Percentiles rank a stretch among this genome's conserved stretches.
phyloP scores from a whole-genome alignment of 345 rosid species.

The Pseudoturritis turrita region DNA sequence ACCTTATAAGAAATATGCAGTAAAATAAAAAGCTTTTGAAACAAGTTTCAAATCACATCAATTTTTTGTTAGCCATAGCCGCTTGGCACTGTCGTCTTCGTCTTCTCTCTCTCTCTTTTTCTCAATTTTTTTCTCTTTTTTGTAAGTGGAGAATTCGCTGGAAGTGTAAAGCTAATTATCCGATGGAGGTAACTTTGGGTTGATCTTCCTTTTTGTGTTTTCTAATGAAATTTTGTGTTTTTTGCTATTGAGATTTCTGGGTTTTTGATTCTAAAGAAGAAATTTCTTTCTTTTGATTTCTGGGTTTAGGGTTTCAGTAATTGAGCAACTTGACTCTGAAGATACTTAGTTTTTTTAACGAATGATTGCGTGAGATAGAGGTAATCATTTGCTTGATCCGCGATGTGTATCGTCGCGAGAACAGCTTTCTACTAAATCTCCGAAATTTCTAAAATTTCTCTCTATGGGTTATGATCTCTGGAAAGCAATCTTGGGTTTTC shows the following conservation, averaged over 20 bases:
- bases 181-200: constrained; percentile 31
- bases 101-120: background rate
- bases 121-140: background rate
- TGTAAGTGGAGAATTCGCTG: background rate
- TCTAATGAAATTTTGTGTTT: background rate
- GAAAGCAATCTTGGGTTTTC: background rate
- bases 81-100: constrained; percentile 30
- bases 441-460: background rate
- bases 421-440: background rate
- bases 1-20: constrained; percentile 7
- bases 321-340: background rate
- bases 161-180: constrained; percentile 4
- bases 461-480: background rate
- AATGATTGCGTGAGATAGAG: constrained; percentile 6
- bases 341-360: background rate
- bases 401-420: background rate
- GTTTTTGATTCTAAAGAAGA: background rate
- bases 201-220: constrained; percentile 8
- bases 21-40: constrained; percentile 4
- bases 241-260: background rate
- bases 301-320: constrained; percentile 7
- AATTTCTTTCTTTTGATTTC: background rate
- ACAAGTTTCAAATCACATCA: constrained; percentile 8
- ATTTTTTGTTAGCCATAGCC: constrained; percentile 22
- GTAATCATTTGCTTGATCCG: constrained; percentile 11